Conservation (phyloP, 2,329 filamentous ascomycete species). For the Fusarium nanum region DNA sequence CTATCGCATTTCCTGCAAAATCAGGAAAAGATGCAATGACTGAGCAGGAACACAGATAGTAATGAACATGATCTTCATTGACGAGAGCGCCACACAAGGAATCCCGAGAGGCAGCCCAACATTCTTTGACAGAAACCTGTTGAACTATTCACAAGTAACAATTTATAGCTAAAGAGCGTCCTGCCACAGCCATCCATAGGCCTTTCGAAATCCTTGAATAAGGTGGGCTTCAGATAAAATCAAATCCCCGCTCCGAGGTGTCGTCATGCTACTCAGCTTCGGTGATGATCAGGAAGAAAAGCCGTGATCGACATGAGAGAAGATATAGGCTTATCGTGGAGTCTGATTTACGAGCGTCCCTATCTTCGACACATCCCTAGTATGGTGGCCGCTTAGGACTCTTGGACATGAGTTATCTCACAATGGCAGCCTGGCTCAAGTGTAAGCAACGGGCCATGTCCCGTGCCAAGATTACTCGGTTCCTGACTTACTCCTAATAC, state of each 20-base stretch:
- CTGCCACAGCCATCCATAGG: neutral
- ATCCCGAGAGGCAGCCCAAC: neutral
- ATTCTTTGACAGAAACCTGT: neutral
- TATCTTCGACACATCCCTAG: neutral
- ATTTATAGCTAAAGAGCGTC: neutral
- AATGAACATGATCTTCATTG: neutral
- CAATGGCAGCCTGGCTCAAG: neutral
- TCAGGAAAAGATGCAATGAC: neutral
- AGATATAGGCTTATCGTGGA: neutral
- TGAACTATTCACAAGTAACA: neutral
- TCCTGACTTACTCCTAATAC: neutral
- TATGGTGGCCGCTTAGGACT: neutral
- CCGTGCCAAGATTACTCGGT: neutral
- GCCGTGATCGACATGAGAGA: neutral
- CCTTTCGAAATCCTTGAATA: neutral
- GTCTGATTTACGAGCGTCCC: neutral
- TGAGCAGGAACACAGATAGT: neutral
- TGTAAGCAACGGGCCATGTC: neutral
- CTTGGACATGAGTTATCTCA: neutral
- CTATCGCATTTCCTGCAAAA: neutral
- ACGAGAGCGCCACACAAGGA: neutral
- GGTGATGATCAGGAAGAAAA: no score
- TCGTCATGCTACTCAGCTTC: neutral
- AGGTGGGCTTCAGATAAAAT: neutral
- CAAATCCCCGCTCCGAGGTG: neutral